Conservation (phyloP, 2,329 filamentous ascomycete genomes). For the Hypomyces perniciosus region DNA sequence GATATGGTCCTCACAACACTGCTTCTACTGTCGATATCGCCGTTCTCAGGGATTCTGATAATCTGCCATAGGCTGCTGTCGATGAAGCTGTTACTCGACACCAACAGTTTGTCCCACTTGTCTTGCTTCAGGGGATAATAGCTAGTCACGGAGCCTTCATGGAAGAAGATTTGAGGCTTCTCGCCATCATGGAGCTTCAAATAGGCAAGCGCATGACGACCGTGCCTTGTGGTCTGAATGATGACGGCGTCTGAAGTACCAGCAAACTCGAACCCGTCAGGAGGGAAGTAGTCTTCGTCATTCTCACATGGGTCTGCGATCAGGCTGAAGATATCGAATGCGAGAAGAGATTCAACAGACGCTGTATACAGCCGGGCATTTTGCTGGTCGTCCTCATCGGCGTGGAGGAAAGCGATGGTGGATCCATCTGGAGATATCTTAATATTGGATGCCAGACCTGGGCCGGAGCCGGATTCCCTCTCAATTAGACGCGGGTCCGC, state of each 20-base stretch:
- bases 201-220: conserved; percentile 27
- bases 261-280: conserved; percentile 29
- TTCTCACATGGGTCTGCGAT: not conserved
- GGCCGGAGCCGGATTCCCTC: conserved; percentile 10
- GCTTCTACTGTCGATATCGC: not conserved
- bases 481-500: conserved; percentile 21
- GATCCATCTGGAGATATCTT: conserved; percentile 33
- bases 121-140: conserved; percentile 24
- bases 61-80: conserved; percentile 35
- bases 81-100: conserved; percentile 32
- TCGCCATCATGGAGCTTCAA: conserved; percentile 27
- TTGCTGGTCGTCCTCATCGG: conserved; percentile 17
- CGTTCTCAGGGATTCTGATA: conserved; percentile 19
- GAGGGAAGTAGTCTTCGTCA: conserved; percentile 19
- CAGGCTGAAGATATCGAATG: conserved; percentile 10
- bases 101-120: conserved; percentile 26
- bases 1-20: conserved; percentile 24
- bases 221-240: conserved; percentile 27
- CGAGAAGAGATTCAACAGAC: conserved; percentile 13
- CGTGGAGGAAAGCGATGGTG: conserved; percentile 30
- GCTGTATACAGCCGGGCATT: conserved; percentile 27
- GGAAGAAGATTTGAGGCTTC: conserved; percentile 20
- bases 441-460: conserved; percentile 20
- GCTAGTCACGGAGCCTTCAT: conserved; percentile 22
- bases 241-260: conserved; percentile 28